These are phyloP conservation scores for Suillus spraguei DNA, from an alignment of 768 basidiomycete species.

Conservation along the genomic window DNA sequence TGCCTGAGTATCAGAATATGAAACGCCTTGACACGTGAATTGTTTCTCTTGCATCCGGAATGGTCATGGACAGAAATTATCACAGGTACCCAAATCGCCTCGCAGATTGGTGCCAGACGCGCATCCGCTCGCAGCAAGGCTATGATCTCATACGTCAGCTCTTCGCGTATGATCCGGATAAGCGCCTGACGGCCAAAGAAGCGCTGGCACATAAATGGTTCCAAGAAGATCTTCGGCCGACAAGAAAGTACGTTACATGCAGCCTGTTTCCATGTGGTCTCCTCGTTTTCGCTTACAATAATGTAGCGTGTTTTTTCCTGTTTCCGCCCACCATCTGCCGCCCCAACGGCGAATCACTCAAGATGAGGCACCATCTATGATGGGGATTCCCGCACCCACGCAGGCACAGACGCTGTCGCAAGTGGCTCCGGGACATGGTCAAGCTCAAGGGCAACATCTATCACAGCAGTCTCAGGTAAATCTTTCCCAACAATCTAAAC, in stretches of 20 bases:
- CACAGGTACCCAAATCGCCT: conserved; percentile 62
- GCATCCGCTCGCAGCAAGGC: conserved; percentile 61
- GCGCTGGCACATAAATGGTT: conserved; percentile 92
- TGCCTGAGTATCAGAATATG: conserved; percentile 89
- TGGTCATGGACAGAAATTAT: conserved; percentile 25
- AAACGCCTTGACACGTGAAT: conserved; percentile 74
- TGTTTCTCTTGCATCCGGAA: neutral
- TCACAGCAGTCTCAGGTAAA: conserved; percentile 30
- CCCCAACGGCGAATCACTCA: conserved; percentile 89
- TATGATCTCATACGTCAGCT: conserved; percentile 85
- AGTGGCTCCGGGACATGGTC: conserved; percentile 46
- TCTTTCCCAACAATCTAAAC: conserved; percentile 41
- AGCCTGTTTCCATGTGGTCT: conserved; percentile 3
- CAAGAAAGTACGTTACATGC: conserved; percentile 67
- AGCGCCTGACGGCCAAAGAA: conserved; percentile 78
- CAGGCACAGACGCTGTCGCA: conserved; percentile 44
- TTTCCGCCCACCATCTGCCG: conserved; percentile 68
- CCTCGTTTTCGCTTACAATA: conserved; percentile 1
- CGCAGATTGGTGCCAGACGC: conserved; percentile 71
- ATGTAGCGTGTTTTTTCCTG: conserved; percentile 71
- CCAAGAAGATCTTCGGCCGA: conserved; percentile 84
- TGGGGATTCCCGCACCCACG: conserved; percentile 59
- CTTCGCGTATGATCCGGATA: conserved; percentile 91
- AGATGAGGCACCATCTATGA: conserved; percentile 90
- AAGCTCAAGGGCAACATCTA: conserved; percentile 47